Evolutionary conservation across 108 stramenopile species (phyloP), one percentile per base, ranked within the genome.

Genomic region (Discostella stelligeroides): DNA sequence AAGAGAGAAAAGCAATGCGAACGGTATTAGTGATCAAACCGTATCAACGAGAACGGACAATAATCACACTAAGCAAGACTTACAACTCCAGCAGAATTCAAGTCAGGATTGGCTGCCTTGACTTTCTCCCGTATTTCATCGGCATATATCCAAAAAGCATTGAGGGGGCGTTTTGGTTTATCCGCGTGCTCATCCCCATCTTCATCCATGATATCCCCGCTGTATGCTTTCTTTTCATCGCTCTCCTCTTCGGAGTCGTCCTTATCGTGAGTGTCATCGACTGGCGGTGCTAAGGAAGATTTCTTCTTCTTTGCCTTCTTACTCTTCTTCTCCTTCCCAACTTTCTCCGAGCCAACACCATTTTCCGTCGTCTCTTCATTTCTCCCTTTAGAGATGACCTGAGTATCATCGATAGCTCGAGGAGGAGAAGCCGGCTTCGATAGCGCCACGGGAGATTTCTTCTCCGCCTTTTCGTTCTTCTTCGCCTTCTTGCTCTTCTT

Each of bases 251-350:
- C 34, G 34, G 34, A 34, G 34, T 34, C 34, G 3, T 34, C 34
- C 34, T 34, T 6, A 34, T 34, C 34, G 6, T 6, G 3, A 34
- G 34, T 34, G 34, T 34, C 34, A 34, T 34, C 34, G 6, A 5
- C 34, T 6, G 34, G 34, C 34, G 34, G 34, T 6, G 6, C 6
- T 6, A 34, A 3, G 34, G 34, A 34, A 6, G 34, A 64, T 38
- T 79, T 71, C 50, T 79, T 75, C 45, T 75, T 74, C 50, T 21
- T 62, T 51, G 60, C 60, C 60, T n/a, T n/a, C n/a, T n/a, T n/a
- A n/a, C n/a, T n/a, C n/a, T n/a, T n/a, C n/a, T n/a, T n/a, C n/a
- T n/a, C n/a, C n/a, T n/a, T n/a, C n/a, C n/a, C n/a, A n/a, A n/a
- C n/a, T n/a, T n/a, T n/a, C n/a, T n/a, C n/a, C n/a, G n/a, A n/a